Evolutionary conservation across 805 yeast genomes (phyloP).

Genomic region (Ogataea sp.): DNA sequence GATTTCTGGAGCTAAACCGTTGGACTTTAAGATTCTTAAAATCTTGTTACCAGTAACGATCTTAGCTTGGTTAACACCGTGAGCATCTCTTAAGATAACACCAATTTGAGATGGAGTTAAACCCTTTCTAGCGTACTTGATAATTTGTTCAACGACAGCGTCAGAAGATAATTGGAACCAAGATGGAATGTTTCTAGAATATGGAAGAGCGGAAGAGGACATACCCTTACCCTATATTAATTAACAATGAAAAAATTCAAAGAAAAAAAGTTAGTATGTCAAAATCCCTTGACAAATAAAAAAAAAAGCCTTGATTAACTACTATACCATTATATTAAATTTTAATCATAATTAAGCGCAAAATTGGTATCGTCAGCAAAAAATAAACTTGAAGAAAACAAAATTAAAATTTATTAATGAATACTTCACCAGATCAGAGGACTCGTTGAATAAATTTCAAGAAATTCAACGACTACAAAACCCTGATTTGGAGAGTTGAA

Average conservation of each 20-base stretch:
- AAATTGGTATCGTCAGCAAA: conserved; percentile 37
- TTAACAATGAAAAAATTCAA: conserved; percentile 7
- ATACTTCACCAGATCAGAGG: no score
- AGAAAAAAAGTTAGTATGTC: conserved; percentile 32
- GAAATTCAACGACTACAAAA: no score
- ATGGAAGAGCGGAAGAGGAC: conserved; percentile 97
- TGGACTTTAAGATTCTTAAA: conserved; percentile 96
- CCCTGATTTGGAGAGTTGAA: no score
- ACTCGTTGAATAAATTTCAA: no score
- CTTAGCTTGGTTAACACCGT: conserved; percentile 98
- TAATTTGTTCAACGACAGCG: conserved; percentile 93
- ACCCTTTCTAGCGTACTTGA: conserved; percentile 99
- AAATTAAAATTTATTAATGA: no score
- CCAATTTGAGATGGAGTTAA: conserved; percentile 99
- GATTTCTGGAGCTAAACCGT: conserved; percentile 99
- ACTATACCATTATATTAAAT: conserved; percentile 25
- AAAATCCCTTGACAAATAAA: conserved; percentile 4
- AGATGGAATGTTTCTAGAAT: conserved; percentile 97
- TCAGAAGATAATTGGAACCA: conserved; percentile 98
- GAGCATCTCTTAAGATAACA: conserved; percentile 99
- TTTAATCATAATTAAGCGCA: conserved; percentile 11
- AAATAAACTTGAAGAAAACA: conserved; percentile 1
- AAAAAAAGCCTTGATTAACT: no score
- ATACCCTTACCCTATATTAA: conserved; percentile 90
- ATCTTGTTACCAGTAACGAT: conserved; percentile 99